Percentiles rank a stretch among this genome's conserved stretches.
These are phyloP conservation scores for Cercophora samala DNA, from an alignment of 495 filamentous ascomycete genomes.

Conservation along the genomic window DNA sequence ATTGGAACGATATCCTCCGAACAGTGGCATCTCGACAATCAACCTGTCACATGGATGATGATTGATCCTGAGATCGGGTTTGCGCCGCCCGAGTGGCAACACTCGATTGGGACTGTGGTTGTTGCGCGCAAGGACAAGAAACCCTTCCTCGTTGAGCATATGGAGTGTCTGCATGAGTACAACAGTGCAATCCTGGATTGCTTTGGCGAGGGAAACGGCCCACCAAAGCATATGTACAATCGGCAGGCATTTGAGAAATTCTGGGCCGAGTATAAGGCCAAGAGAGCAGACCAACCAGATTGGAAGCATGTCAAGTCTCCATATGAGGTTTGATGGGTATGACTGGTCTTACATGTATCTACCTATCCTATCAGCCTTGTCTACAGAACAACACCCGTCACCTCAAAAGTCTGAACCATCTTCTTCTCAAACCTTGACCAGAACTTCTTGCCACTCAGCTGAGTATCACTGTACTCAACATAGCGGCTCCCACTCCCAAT, in stretches of 20 bases:
- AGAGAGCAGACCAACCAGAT: background rate
- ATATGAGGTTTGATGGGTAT: background rate
- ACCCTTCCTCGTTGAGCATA: background rate
- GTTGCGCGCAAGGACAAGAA: background rate
- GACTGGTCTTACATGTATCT: no score
- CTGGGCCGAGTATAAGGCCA: background rate
- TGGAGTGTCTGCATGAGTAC: background rate
- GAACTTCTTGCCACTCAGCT: conserved; percentile 30
- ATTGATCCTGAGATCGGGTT: background rate
- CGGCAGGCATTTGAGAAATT: background rate
- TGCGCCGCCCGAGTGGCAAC: background rate
- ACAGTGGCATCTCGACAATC: background rate
- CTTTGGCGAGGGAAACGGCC: background rate
- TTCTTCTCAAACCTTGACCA: conserved; percentile 31
- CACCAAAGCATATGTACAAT: background rate
- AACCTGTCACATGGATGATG: background rate
- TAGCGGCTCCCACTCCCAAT: conserved; percentile 34
- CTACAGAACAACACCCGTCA: conserved; percentile 21
- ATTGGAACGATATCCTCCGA: background rate
- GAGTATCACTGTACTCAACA: conserved; percentile 28
- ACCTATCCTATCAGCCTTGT: no score
- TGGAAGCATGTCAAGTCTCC: background rate
- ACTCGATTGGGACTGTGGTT: background rate
- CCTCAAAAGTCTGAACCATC: conserved; percentile 34
- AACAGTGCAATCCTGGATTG: background rate